These are phyloP conservation scores for Fusarium pseudonygamai DNA, from an alignment of 2,329 filamentous ascomycete genomes.

Conservation along the genomic window DNA sequence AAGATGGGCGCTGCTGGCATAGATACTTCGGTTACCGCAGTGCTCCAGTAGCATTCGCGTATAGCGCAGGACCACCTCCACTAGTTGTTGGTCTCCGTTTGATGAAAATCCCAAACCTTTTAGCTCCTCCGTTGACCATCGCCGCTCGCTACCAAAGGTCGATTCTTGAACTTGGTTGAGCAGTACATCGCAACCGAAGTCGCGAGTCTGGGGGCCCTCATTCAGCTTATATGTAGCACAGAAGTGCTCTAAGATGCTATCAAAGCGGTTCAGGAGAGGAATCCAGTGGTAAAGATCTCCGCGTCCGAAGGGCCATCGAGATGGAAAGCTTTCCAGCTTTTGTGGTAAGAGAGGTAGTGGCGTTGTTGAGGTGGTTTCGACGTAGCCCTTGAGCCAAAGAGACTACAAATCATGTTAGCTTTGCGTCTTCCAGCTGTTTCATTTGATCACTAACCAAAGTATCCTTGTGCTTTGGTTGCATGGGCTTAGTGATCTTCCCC, in stretches of 20 bases:
- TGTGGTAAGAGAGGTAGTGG: constrained; percentile 80
- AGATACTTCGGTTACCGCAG: constrained; percentile 96
- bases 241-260: constrained; percentile 84
- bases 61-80: constrained; percentile 85
- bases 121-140: constrained; percentile 59
- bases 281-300: constrained; percentile 99
- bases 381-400: constrained; percentile 84
- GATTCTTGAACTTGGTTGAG: constrained; percentile 65
- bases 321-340: constrained; percentile 82
- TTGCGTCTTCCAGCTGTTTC: constrained; percentile 7
- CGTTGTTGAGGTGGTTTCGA: constrained; percentile 73
- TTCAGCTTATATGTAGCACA: constrained; percentile 82
- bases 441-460: constrained; percentile 63
- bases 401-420: constrained; percentile 66
- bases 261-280: constrained; percentile 90
- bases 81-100: constrained; percentile 82
- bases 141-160: constrained; percentile 58
- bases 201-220: constrained; percentile 80
- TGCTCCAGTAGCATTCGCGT: constrained; percentile 90
- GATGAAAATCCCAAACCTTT: constrained; percentile 69
- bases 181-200: constrained; percentile 75
- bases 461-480: constrained; percentile 74
- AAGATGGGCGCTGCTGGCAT: constrained; percentile 89
- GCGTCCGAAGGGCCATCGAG: constrained; percentile 92
- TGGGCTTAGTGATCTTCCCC: constrained; percentile 74